phyloP scores from a whole-genome alignment of 2,329 filamentous ascomycete genomes.

The Ophiostoma quercus region DNA sequence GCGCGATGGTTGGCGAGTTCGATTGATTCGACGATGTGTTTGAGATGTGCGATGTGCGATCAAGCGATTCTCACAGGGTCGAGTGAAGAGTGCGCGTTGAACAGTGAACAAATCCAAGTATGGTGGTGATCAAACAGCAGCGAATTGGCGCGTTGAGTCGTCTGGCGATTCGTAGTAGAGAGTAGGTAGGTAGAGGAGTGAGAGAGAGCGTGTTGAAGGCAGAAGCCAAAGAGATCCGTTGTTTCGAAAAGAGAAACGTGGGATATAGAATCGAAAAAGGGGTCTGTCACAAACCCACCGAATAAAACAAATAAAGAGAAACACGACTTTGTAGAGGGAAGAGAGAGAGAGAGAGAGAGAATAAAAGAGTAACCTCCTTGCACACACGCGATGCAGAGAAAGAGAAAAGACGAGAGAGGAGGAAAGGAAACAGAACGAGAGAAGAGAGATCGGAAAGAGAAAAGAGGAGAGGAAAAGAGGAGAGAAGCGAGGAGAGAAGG shows the following conservation, averaged over 20 bases:
- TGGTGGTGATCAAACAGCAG: constrained; percentile 34
- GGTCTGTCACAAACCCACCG: constrained; percentile 33
- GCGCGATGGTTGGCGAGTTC: background rate
- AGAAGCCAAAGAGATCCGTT: constrained; percentile 19
- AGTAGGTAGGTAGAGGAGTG: constrained; percentile 6
- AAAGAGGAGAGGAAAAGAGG: background rate
- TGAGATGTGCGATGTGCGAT: background rate
- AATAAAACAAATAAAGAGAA: constrained; percentile 18
- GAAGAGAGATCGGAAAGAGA: constrained; percentile 37
- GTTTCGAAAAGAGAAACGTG: constrained; percentile 19
- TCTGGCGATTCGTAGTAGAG: constrained; percentile 16
- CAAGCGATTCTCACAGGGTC: background rate
- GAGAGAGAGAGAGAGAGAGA: constrained; percentile 8
- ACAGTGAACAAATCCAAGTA: constrained; percentile 27
- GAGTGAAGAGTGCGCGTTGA: constrained; percentile 6
- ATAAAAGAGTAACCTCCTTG: constrained; percentile 14
- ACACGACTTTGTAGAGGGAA: constrained; percentile 17
- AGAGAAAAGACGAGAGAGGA: constrained; percentile 28
- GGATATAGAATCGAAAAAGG: constrained; percentile 34
- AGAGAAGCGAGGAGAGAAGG: background rate
- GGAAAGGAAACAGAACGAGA: constrained; percentile 39
- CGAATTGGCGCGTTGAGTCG: constrained; percentile 28
- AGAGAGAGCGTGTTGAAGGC: constrained; percentile 6
- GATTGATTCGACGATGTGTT: background rate
- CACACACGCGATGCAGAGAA: constrained; percentile 32